Base-by-base conservation (phyloP, 169 alveolate species). In the Plasmodium chabaudi region DNA sequence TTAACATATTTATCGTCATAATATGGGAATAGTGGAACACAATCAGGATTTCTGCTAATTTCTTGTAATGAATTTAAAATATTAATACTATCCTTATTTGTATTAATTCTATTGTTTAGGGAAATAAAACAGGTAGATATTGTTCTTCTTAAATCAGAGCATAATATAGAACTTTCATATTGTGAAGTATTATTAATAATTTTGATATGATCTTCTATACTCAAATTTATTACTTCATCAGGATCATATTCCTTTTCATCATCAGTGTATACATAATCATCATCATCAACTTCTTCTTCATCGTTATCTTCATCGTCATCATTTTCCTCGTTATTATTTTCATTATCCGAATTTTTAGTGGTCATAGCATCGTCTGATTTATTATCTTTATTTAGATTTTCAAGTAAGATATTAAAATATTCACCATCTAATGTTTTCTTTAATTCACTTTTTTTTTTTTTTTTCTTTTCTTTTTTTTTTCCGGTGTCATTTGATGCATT, bases 111-210 rank as follows among this genome's bases (percentile, higher is more conserved):
- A 79, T 79, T 70, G 59, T 79, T 6, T 10, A 79, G 42, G 3
- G 89, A 44, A 51, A 79, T 79, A 60, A 79, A 79, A 55, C 89
- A 79, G 19, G 72, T 79, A 34, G 82, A 65, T 17, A 79, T 79
- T 5, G 89, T 51, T 79, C 89, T 79, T 79, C 89, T 79, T 67
- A 79, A 65, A 79, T 79, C 82, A 15, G 89, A 79, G 42, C 82
- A 79, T 25, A 79, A 65, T 6, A 79, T 34, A 53, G 47, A 57
- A 65, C 82, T 64, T n/a, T 67, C 23, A 53, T 79, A 79, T 67
- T 65, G 64, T 13, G 13, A n/a, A 15, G n/a, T 51, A n/a, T 65
- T 79, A 67, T 79, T 79, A 12, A 79, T 51, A 23, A 79, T 46
- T 53, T 79, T 70, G 10, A 79, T 55, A 55, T 79, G 89, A 51